Evolutionary conservation across 352 stramenopile genomes (phyloP), one percentile per base, ranked within the genome.

Genomic region (Halophytophthora batemanensis): DNA sequence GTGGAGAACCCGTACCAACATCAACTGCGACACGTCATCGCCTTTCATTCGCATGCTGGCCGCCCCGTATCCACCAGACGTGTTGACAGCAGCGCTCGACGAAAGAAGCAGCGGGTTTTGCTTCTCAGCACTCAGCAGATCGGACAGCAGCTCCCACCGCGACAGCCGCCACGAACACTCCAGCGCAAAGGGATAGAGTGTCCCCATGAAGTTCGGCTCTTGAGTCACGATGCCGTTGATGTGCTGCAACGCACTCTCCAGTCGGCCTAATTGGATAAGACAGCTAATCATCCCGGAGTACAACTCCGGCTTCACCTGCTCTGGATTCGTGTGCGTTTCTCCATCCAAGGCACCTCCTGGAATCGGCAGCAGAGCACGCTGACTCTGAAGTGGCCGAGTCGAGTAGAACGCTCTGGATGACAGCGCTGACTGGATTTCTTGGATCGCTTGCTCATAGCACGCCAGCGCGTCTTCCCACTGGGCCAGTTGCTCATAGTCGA

Each of bases 131-230:
- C 82, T 87, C 15, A 95, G 45, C 21, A 93, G 43, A 53, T 93
- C 80, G 8, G 79, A 61, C 0, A 95, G 59, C 17, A 94, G 60
- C 11, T 90, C 79, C 85, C 85, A 95, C 23, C 83, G 71, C 45
- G 79, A 92, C 22, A 95, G 66, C n/a, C 83, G 71, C 85, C 85
- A 95, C 14, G 85, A 79, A 42, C 83, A 93, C 52, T 95, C 82
- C 2, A 95, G 62, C 2, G 85, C 85, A 55, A 79, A 86, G 11
- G 82, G 82, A 54, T 93, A 93, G 31, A 93, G 64, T 2, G 78
- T 85, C n/a, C 67, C 75, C 34, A 90, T 86, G 41, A 84, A 85
- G 25, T 88, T 66, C 1, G 83, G 81, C 36, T 93, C 82, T 61
- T 86, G 70, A 10, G 75, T 88, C 5, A 86, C 73, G 37, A 95